A percentile compares a stretch with the other conserved stretches of the same genome.
Evolutionary conservation across 129 eudicot species (phyloP).

Genomic region (Erigeron canadensis): DNA sequence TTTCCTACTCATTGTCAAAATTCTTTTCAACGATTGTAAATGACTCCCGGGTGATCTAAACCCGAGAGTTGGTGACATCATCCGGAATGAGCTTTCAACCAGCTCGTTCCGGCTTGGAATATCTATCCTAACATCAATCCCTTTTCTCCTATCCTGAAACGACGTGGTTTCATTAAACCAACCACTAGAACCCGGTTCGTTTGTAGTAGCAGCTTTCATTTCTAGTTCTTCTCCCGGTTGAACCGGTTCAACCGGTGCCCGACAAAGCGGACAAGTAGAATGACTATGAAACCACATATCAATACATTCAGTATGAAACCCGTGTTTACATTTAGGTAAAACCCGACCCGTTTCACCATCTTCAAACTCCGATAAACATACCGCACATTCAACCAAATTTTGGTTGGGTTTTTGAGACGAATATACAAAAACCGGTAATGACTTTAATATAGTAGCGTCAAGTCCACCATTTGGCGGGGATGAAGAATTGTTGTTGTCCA

Average conservation of each 20-base stretch:
- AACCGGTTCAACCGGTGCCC: slow-evolving; percentile 63
- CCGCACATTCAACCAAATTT: slow-evolving; percentile 62
- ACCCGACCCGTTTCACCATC: slow-evolving; percentile 56
- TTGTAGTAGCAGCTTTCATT: not conserved
- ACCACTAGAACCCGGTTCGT: slow-evolving; percentile 17
- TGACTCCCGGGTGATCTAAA: slow-evolving; percentile 60
- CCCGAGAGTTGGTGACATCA: slow-evolving; percentile 52
- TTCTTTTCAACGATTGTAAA: slow-evolving; percentile 59
- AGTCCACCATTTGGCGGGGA: slow-evolving; percentile 39
- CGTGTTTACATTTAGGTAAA: slow-evolving; percentile 77
- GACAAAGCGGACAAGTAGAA: slow-evolving; percentile 89
- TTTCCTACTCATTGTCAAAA: slow-evolving; percentile 56
- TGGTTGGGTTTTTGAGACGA: slow-evolving; percentile 26
- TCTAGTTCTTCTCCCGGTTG: not conserved
- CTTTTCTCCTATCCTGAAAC: slow-evolving; percentile 50
- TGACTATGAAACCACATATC: slow-evolving; percentile 90
- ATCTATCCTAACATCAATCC: slow-evolving; percentile 51
- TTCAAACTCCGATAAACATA: slow-evolving; percentile 89
- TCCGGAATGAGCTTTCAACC: slow-evolving; percentile 39
- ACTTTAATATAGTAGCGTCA: slow-evolving; percentile 36
- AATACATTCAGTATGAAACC: slow-evolving; percentile 74
- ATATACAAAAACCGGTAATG: slow-evolving; percentile 56
- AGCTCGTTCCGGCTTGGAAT: slow-evolving; percentile 43
- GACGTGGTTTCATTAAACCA: slow-evolving; percentile 21
- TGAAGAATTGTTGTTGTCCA: slow-evolving; percentile 23